phyloP scores from a whole-genome alignment of 352 stramenopile genomes.

The Phytophthora boehmeriae region DNA sequence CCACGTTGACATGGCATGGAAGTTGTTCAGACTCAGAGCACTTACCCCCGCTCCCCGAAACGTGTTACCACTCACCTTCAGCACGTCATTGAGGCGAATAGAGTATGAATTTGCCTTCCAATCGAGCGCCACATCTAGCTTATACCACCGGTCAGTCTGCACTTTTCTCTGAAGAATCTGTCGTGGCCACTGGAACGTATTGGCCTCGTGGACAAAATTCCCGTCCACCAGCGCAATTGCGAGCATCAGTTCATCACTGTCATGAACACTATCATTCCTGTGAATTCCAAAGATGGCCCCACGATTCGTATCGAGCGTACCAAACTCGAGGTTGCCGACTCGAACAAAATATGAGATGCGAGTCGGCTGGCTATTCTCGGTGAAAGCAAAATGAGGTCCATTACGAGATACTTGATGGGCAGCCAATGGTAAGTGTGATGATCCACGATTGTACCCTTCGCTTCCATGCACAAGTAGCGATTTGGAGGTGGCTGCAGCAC shows the following conservation, averaged over 20 bases:
- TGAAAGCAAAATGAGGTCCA: constrained; percentile 54
- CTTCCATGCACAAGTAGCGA: constrained; percentile 66
- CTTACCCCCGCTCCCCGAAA: constrained; percentile 63
- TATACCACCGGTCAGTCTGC: constrained; percentile 91
- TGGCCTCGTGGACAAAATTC: constrained; percentile 73
- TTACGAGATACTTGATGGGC: constrained; percentile 37
- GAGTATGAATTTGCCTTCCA: constrained; percentile 85
- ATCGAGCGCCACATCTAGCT: constrained; percentile 93
- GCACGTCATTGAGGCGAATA: constrained; percentile 92
- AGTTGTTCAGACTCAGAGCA: constrained; percentile 83
- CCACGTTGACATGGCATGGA: constrained; percentile 86
- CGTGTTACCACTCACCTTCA: constrained; percentile 55
- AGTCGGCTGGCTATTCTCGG: constrained; percentile 33
- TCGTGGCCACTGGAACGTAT: constrained; percentile 64
- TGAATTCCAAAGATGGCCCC: constrained; percentile 71
- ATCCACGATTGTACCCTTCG: constrained; percentile 45
- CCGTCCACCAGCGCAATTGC: constrained; percentile 69
- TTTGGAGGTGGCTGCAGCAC: constrained; percentile 70
- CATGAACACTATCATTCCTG: constrained; percentile 18
- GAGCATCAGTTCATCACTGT: constrained; percentile 67
- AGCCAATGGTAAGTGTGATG: constrained; percentile 22
- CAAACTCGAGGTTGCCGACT: constrained; percentile 51
- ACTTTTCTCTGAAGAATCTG: constrained; percentile 55
- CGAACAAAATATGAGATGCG: constrained; percentile 85
- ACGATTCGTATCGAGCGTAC: constrained; percentile 50